Base-by-base conservation (phyloP, 331 rosid genomes). In the Acacia pycnantha region DNA sequence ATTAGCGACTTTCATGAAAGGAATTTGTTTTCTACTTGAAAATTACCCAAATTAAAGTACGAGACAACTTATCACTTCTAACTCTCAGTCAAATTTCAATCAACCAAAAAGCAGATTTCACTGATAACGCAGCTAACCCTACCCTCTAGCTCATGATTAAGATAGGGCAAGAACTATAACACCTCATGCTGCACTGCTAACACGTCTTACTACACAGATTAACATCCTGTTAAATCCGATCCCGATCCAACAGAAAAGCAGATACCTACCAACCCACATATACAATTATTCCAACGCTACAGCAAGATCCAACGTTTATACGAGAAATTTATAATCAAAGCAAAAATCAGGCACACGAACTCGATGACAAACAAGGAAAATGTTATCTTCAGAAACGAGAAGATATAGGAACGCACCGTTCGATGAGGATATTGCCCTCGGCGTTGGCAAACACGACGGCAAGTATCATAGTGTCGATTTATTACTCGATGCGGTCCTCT, bases 381-480 rank as follows among this genome's bases (percentile, higher is more conserved):
- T 6, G n/a, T n/a, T 41, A 19, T 44, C n/a, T 44, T 64, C 11
- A 51, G 77, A 72, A 80, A 82, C 6, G 48, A 58, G 58, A 15
- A 47, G 29, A 68, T 83, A 84, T 79, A 83, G 50, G 54, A 29
- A 47, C 80, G 1, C 82, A 89, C 94, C 94, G 91, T 81, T 91
- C 94, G 46, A 91, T 89, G 18, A 91, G 90, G 81, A 91, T 91
- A 80, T 91, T 91, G 81, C 94, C 94, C 41, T 82, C 94, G 14
- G 92, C 81, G 37, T 91, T 91, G 74, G 91, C 87, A 80, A 89
- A 85, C 70, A 89, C 73, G 26, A 91, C 92, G 15, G 92, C 94
- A 8, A 88, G 89, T 22, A 88, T 86, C 91, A 88, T 91, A 21
- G 72, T 70, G 51, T 19, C 15, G 22, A 72, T 70, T 72, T 76